Conservation (phyloP, 2,329 filamentous ascomycete genomes). For the Fusarium graminum region DNA sequence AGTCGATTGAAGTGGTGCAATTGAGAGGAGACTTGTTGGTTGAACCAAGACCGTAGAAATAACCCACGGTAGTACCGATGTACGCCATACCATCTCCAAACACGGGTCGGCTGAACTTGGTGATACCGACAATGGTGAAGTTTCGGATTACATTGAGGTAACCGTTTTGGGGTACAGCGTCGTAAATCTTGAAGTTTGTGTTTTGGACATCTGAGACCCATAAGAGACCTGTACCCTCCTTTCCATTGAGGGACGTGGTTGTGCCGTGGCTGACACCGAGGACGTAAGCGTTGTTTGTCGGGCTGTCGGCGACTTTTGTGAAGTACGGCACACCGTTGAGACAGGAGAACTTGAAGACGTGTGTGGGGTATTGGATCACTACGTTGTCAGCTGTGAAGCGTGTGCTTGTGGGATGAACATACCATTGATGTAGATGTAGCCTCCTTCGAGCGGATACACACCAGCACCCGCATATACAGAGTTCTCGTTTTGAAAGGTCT, state of each 20-base stretch:
- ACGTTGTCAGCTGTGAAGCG: accelerated
- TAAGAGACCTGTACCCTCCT: conserved; percentile 67
- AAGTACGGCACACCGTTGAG: conserved; percentile 65
- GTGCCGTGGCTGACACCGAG: conserved; percentile 70
- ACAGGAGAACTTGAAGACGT: conserved; percentile 71
- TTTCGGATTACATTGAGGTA: conserved; percentile 62
- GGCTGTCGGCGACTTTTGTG: conserved; percentile 64
- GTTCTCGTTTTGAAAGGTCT: conserved; percentile 59
- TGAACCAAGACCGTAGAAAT: conserved; percentile 67
- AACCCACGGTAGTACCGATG: conserved; percentile 64
- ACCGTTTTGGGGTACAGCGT: conserved; percentile 63
- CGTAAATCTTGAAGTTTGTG: conserved; percentile 64
- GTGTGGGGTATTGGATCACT: conserved; percentile 66
- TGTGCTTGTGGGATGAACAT: accelerated
- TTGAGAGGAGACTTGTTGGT: conserved; percentile 67
- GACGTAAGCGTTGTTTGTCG: conserved; percentile 63
- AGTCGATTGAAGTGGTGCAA: conserved; percentile 63
- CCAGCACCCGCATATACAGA: conserved; percentile 62
- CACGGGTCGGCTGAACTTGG: conserved; percentile 69
- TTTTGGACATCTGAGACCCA: conserved; percentile 70
- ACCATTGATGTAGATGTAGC: conserved; percentile 62
- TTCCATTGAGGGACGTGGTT: conserved; percentile 66
- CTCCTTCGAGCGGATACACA: conserved; percentile 63
- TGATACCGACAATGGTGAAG: conserved; percentile 65
- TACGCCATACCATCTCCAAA: conserved; percentile 70